Conservation (phyloP, 768 basidiomycete genomes). For the Boletellus ananas region DNA sequence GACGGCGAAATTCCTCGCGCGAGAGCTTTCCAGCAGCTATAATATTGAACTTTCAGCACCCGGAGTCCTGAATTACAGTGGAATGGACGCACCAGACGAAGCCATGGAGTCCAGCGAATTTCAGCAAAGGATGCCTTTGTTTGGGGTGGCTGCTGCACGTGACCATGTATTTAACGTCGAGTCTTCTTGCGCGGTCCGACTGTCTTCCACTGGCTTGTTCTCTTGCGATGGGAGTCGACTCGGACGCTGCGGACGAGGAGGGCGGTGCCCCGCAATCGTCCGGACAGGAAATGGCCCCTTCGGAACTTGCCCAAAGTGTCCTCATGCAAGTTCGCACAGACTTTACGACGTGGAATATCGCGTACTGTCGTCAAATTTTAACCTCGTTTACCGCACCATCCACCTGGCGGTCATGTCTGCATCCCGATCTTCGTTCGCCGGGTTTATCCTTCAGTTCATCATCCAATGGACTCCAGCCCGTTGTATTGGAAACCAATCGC, state of each 20-base stretch:
- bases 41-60: not conserved
- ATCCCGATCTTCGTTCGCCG: constrained; percentile 11
- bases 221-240: not conserved
- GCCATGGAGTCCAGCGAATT: constrained; percentile 14
- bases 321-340: constrained; percentile 24
- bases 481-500: not conserved
- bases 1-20: constrained; percentile 88
- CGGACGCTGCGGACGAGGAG: constrained; percentile 9
- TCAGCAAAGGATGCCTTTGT: not conserved
- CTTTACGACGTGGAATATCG: constrained; percentile 18
- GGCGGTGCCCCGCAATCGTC: constrained; percentile 7
- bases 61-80: not conserved
- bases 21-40: constrained; percentile 77
- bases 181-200: too few species aligned
- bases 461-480: not conserved
- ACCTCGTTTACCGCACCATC: constrained; percentile 14
- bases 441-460: not conserved
- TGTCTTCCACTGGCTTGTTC: too few species aligned
- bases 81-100: constrained; percentile 23
- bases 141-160: not conserved
- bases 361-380: constrained; percentile 12
- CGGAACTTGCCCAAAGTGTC: constrained; percentile 14
- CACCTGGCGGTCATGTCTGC: constrained; percentile 11
- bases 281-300: not conserved
- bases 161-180: not conserved